Evolutionary conservation across 805 yeast genomes (phyloP), one percentile per base, ranked within the genome.

Genomic region (Vanderwaltozyma polyspora): DNA sequence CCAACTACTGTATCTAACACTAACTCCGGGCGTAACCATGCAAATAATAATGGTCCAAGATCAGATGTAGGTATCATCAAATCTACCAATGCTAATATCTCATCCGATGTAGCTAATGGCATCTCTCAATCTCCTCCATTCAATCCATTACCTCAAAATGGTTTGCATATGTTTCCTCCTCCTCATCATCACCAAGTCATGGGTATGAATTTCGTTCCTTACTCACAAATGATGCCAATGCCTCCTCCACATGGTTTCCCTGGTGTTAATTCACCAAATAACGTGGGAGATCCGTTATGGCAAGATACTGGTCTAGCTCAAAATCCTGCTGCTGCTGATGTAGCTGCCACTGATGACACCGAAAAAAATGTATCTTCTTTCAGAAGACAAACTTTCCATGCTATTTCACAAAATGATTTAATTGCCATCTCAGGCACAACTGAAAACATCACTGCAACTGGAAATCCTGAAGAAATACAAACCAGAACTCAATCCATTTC

Each of bases 331-430:
- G 6, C 40, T 21, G 37, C 41, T 19, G 27, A 35, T 17, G 40
- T 38, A 13, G 21, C 19, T 14, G 26, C 36, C 25, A 43, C 34
- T 18, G 36, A 27, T 28, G 40, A 33, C 10, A 21, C 7, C 7
- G 38, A 37, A 9, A 33, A 29, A 7, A 35, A 41, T 9, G 28
- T 26, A 22, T 29, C 38, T 14, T 34, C 51, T 4, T 41, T 48
- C n/a, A 52, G 61, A 43, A 56, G 61, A 41, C 59, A 56, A 42
- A 55, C 59, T 6, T 55, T 54, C 34, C 58, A 46, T 29, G 46
- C 54, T 11, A 32, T 51, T 19, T 52, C 60, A 17, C 25, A 18
- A 19, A 25, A 17, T 31, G 25, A 25, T 18, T 27, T 30, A n/a
- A 23, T 19, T 7, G 25, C 25, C 6, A 26, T 15, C 23, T 19